Conservation (phyloP, 129 eudicot species). For the Arctium lappa region DNA sequence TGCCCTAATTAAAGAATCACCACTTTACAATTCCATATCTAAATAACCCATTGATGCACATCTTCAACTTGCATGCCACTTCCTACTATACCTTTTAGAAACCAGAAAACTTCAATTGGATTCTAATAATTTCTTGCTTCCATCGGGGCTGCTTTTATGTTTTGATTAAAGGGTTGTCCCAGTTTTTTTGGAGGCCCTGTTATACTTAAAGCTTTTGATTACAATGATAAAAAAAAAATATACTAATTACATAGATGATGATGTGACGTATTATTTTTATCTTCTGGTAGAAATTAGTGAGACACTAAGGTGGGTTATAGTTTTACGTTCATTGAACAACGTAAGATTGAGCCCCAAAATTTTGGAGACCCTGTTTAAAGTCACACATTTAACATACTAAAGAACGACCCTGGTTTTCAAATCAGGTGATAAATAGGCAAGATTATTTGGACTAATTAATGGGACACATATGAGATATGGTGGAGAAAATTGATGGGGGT, state of each 20-base stretch:
- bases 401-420: background rate
- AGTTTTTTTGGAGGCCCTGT: no score
- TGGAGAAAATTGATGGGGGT: background rate
- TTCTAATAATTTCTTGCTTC: background rate
- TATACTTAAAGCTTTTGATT: no score
- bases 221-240: no score
- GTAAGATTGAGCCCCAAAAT: no score
- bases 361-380: no score
- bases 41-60: slow-evolving; percentile 9
- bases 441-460: background rate
- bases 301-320: no score
- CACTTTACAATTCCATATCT: slow-evolving; percentile 22
- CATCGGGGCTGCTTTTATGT: background rate
- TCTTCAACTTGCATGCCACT: background rate
- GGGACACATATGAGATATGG: background rate
- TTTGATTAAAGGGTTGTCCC: no score
- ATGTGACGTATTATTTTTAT: no score
- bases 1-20: slow-evolving; percentile 16
- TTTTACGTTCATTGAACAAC: no score
- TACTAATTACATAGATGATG: no score
- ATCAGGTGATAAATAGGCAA: background rate
- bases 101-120: slow-evolving; percentile 8
- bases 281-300: no score
- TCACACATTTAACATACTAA: no score
- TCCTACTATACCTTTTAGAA: slow-evolving; percentile 4